Percentiles rank a stretch among this genome's conserved stretches.
Conservation (phyloP, 305 asterid species). For the Fraxinus paxiana region DNA sequence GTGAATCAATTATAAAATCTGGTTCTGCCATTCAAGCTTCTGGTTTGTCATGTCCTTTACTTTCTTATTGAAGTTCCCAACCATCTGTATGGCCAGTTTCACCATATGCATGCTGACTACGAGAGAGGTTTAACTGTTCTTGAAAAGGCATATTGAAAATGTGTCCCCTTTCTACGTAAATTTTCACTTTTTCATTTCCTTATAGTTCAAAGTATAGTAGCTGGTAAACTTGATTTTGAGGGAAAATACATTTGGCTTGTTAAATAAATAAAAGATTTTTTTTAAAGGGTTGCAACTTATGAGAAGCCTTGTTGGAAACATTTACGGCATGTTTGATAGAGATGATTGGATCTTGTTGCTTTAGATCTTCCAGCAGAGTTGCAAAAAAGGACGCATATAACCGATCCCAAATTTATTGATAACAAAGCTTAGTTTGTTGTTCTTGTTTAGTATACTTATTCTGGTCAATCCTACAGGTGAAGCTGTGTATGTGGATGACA, state of each 20-base stretch:
- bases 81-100: not conserved
- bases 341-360: not conserved
- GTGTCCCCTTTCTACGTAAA: not conserved
- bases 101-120: not conserved
- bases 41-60: constrained; percentile 41
- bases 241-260: not conserved
- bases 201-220: not conserved
- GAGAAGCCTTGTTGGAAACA: not conserved
- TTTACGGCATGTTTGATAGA: not conserved
- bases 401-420: not conserved
- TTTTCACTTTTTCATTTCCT: not conserved
- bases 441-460: not conserved
- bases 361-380: not conserved
- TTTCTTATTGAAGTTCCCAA: not conserved
- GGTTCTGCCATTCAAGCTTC: constrained; percentile 86
- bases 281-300: not conserved
- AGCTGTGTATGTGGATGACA: constrained; percentile 70
- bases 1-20: constrained; percentile 60
- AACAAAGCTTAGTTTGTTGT: not conserved
- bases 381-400: not conserved
- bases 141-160: not conserved
- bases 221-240: not conserved
- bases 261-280: not conserved
- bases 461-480: constrained; percentile 48
- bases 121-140: not conserved